A percentile compares a stretch with the other conserved stretches of the same genome.
Evolutionary conservation across 2,329 filamentous ascomycete species (phyloP).

Genomic region (Aspergillus flavus): DNA sequence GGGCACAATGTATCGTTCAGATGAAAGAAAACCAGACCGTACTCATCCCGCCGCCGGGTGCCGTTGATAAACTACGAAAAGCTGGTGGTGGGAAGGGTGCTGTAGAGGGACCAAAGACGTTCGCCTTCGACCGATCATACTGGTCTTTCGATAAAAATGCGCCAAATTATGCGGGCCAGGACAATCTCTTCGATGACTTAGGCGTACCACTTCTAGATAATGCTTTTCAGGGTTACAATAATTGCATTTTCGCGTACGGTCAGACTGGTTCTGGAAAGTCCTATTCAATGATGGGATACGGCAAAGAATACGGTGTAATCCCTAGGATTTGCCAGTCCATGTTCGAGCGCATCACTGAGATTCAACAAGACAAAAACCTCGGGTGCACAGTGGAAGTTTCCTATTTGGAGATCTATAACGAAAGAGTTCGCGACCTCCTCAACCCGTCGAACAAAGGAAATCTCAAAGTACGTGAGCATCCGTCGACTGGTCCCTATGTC

Average conservation of each 20-base stretch:
- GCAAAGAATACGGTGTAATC: conserved; percentile 92
- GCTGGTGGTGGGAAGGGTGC: conserved; percentile 59
- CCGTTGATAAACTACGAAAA: conserved; percentile 55
- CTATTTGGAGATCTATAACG: conserved; percentile 99
- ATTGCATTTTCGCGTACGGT: conserved; percentile 98
- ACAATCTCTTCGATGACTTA: conserved; percentile 83
- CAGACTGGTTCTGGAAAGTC: conserved; percentile 98
- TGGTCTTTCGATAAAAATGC: conserved; percentile 93
- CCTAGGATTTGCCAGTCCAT: conserved; percentile 97
- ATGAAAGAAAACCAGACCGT: conserved; percentile 95
- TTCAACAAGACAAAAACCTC: conserved; percentile 74
- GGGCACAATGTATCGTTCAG: conserved; percentile 93
- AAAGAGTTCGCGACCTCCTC: conserved; percentile 90
- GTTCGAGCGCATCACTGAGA: conserved; percentile 79
- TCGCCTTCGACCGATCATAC: conserved; percentile 96
- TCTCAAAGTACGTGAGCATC: conserved; percentile 95
- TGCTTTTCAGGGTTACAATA: conserved; percentile 98
- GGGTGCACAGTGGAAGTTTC: conserved; percentile 96
- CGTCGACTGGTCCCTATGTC: conserved; percentile 95
- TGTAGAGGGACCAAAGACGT: conserved; percentile 74
- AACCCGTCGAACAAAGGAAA: conserved; percentile 96
- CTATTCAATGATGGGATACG: conserved; percentile 99
- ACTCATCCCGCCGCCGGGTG: conserved; percentile 71
- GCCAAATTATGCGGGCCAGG: conserved; percentile 83
- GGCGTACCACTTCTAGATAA: conserved; percentile 92